Conservation (phyloP, 305 asterid genomes). For the Fraxinus floribunda region DNA sequence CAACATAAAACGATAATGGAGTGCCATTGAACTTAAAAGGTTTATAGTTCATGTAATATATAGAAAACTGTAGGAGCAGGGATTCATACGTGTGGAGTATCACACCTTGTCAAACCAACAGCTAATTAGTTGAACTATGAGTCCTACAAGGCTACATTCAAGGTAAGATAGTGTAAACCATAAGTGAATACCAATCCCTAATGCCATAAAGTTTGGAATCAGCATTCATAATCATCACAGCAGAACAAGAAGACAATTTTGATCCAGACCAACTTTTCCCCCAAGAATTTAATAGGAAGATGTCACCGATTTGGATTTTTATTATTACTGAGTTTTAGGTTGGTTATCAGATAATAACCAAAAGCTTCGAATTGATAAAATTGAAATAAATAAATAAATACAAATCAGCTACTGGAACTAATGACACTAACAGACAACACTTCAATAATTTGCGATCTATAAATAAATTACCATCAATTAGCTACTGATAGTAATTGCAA, state of each 20-base stretch:
- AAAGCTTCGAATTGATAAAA: conserved; percentile 7
- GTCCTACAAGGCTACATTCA: background rate
- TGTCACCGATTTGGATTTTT: background rate
- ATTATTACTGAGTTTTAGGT: background rate
- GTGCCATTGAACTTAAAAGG: background rate
- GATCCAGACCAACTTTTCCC: background rate
- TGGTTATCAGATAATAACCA: conserved; percentile 1
- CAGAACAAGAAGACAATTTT: background rate
- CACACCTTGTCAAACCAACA: background rate
- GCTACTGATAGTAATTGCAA: conserved; percentile 4
- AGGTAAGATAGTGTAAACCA: background rate
- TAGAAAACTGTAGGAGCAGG: background rate
- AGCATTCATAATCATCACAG: background rate
- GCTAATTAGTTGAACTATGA: background rate
- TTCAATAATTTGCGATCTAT: background rate
- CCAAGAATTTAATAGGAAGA: background rate
- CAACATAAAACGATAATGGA: background rate
- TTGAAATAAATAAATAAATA: background rate
- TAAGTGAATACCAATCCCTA: background rate
- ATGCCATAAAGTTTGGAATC: background rate
- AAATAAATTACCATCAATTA: background rate
- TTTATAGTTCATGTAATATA: background rate
- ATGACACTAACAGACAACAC: conserved; percentile 7
- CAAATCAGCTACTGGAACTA: conserved; percentile 6
- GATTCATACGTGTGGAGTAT: background rate